Evolutionary conservation across 176 grass and related monocot species (phyloP).

Genomic region (Zea mays): DNA sequence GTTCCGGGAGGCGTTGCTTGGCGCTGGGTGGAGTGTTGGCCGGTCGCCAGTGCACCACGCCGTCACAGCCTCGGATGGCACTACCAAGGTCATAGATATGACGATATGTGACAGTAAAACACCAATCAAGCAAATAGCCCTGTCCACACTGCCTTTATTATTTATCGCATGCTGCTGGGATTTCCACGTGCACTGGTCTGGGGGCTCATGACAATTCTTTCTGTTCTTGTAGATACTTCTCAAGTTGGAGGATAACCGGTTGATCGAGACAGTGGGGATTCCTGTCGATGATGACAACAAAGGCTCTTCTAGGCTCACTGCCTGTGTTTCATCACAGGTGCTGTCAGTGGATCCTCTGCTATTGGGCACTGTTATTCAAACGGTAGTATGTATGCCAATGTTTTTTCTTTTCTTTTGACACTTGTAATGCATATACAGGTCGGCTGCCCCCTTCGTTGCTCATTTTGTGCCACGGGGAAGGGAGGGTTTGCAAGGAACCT

Average conservation of each 20-base stretch:
- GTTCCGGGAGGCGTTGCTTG: conserved; percentile 65
- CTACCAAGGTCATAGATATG: conserved; percentile 55
- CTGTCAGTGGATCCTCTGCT: neutral
- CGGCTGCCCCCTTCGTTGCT: conserved; percentile 83
- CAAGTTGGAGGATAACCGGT: conserved; percentile 87
- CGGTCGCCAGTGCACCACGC: conserved; percentile 78
- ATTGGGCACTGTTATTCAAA: neutral
- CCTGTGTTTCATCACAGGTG: conserved; percentile 95
- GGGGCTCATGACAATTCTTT: neutral
- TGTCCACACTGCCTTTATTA: neutral
- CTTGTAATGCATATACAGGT: conserved; percentile 47
- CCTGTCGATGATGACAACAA: conserved; percentile 68
- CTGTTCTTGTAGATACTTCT: conserved; percentile 71
- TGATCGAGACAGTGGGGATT: conserved; percentile 94
- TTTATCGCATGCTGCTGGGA: neutral
- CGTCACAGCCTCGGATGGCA: conserved; percentile 71
- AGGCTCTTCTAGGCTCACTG: conserved; percentile 69
- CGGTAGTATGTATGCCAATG: neutral
- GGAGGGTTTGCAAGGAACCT: conserved; percentile 96
- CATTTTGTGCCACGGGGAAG: conserved; percentile 89
- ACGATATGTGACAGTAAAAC: neutral
- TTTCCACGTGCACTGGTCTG: neutral
- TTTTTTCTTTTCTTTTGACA: conserved; percentile 10
- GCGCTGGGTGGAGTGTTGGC: conserved; percentile 69
- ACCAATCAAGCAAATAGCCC: neutral